These are phyloP conservation scores for Mycena olivaceomarginata DNA, from an alignment of 768 basidiomycete species.

Conservation along the genomic window DNA sequence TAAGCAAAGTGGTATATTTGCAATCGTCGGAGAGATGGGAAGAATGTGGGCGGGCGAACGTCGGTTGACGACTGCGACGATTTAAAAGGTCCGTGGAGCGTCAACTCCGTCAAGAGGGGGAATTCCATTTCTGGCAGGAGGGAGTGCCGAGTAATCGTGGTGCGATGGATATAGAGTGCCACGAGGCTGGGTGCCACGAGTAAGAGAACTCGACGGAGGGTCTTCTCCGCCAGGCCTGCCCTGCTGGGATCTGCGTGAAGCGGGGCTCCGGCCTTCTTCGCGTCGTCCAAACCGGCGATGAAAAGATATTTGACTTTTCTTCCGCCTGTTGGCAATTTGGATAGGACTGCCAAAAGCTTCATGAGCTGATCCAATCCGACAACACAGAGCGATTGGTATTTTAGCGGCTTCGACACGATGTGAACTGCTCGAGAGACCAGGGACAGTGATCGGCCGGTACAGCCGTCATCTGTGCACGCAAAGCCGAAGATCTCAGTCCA, in stretches of 20 bases:
- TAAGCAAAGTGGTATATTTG: constrained; percentile 17
- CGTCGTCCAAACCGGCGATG: constrained; percentile 23
- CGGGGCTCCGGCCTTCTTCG: neutral
- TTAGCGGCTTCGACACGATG: constrained; percentile 18
- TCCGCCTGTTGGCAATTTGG: neutral
- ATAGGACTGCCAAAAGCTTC: constrained; percentile 1
- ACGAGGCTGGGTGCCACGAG: constrained; percentile 18
- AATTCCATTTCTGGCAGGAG: constrained; percentile 15
- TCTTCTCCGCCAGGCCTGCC: neutral
- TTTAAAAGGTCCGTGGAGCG: constrained; percentile 25
- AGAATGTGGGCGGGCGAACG: constrained; percentile 10
- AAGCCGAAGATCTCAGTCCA: constrained; percentile 24
- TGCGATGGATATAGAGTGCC: constrained; percentile 21
- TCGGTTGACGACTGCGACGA: neutral
- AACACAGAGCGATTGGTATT: constrained; percentile 31
- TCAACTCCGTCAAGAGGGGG: constrained; percentile 23
- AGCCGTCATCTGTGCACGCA: constrained; percentile 26
- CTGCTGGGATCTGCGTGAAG: neutral
- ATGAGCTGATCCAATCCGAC: constrained; percentile 11
- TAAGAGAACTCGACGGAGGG: constrained; percentile 2
- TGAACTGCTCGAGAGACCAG: constrained; percentile 5
- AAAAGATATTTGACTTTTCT: constrained; percentile 29
- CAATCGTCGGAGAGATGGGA: constrained; percentile 25
- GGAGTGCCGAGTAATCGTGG: constrained; percentile 2
- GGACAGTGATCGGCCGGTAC: constrained; percentile 22